These are phyloP conservation scores for Macrophomina phaseolina DNA, from an alignment of 2,329 filamentous ascomycete species.

Conservation along the genomic window DNA sequence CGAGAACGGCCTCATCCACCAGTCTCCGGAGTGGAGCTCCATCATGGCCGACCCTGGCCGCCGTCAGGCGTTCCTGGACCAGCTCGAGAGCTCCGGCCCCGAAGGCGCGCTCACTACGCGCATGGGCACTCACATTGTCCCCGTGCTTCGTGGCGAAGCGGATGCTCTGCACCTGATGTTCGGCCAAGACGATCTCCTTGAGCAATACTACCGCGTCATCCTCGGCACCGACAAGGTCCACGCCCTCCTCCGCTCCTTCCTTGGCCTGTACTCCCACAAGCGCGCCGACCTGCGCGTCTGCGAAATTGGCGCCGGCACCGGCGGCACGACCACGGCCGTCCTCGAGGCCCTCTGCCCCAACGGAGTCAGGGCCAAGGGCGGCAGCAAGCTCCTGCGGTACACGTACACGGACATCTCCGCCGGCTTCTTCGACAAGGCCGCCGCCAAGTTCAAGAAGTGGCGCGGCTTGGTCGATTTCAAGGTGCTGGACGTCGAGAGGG, in stretches of 20 bases:
- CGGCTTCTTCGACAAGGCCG: constrained; percentile 30
- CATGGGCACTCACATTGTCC: constrained; percentile 8
- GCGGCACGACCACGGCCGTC: constrained; percentile 23
- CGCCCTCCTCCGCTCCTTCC: background rate
- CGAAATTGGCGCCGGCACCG: constrained; percentile 30
- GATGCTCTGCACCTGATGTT: constrained; percentile 2
- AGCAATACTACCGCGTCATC: constrained; percentile 7
- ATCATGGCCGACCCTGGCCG: background rate
- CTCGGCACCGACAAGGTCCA: background rate
- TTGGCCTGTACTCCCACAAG: background rate
- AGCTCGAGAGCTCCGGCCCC: background rate
- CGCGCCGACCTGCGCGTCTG: constrained; percentile 18
- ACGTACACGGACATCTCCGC: constrained; percentile 35
- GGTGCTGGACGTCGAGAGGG: constrained; percentile 24
- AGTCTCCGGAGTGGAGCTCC: background rate
- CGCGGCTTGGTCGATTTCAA: constrained; percentile 5
- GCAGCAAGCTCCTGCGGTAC: constrained; percentile 26
- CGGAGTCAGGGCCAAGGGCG: background rate
- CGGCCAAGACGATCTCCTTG: constrained; percentile 18
- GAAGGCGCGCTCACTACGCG: background rate
- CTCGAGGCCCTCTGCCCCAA: background rate
- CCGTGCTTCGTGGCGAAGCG: constrained; percentile 8
- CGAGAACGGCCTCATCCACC: background rate
- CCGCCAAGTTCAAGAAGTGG: constrained; percentile 12
- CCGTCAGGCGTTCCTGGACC: background rate